Percentiles rank a stretch among this genome's conserved stretches.
Conservation (phyloP, 2,329 filamentous ascomycete genomes). For the Aspergillaceae sp. region DNA sequence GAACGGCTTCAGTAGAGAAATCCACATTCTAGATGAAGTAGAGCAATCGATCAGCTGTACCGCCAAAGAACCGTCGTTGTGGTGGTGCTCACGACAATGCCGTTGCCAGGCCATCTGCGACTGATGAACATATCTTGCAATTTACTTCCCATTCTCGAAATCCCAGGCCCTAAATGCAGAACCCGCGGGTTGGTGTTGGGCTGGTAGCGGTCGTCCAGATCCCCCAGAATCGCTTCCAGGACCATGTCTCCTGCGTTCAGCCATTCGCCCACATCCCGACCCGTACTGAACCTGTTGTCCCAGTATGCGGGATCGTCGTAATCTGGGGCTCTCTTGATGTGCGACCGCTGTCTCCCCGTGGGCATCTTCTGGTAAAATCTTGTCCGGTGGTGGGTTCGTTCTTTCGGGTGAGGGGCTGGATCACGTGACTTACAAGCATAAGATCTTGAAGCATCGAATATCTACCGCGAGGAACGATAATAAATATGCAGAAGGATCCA, state of each 20-base stretch:
- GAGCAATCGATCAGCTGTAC: background rate
- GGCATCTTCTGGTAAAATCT: background rate
- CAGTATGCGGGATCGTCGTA: slow-evolving; percentile 27
- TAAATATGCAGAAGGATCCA: too few species aligned
- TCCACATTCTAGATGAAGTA: slow-evolving; percentile 23
- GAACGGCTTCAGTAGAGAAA: slow-evolving; percentile 31
- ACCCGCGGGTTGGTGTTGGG: slow-evolving; percentile 12
- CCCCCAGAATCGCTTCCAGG: slow-evolving; percentile 18
- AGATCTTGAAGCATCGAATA: too few species aligned
- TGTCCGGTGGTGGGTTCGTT: too few species aligned
- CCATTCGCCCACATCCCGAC: slow-evolving; percentile 32
- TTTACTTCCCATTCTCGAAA: slow-evolving; percentile 24
- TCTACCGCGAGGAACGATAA: too few species aligned
- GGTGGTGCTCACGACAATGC: slow-evolving; percentile 23
- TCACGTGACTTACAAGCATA: too few species aligned
- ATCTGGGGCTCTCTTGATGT: slow-evolving; percentile 21
- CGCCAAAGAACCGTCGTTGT: background rate
- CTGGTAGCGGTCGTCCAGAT: slow-evolving; percentile 12
- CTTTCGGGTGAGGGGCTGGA: too few species aligned
- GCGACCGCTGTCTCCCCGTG: slow-evolving; percentile 8
- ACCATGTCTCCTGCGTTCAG: slow-evolving; percentile 26
- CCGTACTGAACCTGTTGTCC: slow-evolving; percentile 27
- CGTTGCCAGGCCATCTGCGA: slow-evolving; percentile 19
- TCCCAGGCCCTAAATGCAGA: slow-evolving; percentile 28
- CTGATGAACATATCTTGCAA: slow-evolving; percentile 20